Base-by-base conservation (phyloP, 192 early-diverging fungal genomes). In the Thamnidium elegans region DNA sequence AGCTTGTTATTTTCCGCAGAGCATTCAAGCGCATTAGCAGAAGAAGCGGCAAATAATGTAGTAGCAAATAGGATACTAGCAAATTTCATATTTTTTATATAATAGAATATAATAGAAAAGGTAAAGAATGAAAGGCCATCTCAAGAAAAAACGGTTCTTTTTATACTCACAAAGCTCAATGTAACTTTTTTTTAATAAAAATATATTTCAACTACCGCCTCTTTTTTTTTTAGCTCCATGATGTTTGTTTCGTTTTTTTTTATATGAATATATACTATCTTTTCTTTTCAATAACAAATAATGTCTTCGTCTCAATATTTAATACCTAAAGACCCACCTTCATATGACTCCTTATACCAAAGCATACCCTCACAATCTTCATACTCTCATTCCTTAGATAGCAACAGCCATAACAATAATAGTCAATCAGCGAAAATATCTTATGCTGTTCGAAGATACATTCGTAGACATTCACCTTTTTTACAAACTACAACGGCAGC, bases 261-360 rank as follows among this genome's bases (percentile, higher is more conserved):
- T 48, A 19, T 13, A 17, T 39, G 36, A 6, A 39, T 10, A 1
- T 26, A 13, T 43, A 19, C 4, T 44, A 4, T 43, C 20, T 21
- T 43, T 58, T 44, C 42, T 44, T 44, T 58, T 58, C 17, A 7
- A 5, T 39, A 4, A 21, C 42, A 44, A 44, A 58, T 58, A 39
- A 55, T 55, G 63, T 42, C 36, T 44, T 48, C 52, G 7, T 58
- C 59, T 42, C 52, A 36, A 10, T 26, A 34, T 13, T 48, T 59
- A 39, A 39, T 59, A 7, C 55, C 65, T 3, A 70, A 70, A 43
- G 68, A 70, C 13, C 68, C 68, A 21, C 68, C 68, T 47, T 64
- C 68, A 19, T 70, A 70, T 63, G 52, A 70, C n/a, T 70, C 68
- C 7, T 9, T 70, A 11, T 70, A 70, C 55, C 43, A 63, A 3